Conservation (phyloP, 2,329 filamentous ascomycete genomes). For the Endothia cerciana region DNA sequence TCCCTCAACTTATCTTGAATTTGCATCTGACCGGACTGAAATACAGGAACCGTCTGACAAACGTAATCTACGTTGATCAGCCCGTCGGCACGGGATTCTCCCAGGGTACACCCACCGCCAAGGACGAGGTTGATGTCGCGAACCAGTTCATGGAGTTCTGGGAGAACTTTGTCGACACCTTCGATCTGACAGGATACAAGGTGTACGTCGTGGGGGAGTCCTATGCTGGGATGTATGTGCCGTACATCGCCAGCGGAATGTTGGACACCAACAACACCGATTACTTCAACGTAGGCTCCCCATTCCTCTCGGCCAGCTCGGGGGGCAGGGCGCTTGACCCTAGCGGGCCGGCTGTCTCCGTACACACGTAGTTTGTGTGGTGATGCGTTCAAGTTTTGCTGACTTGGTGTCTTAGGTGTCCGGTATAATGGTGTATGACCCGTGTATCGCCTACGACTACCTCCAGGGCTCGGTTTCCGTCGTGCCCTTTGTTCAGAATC, state of each 20-base stretch:
- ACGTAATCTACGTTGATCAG: conserved; percentile 76
- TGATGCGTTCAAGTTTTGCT: background rate
- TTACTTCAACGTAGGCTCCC: conserved; percentile 63
- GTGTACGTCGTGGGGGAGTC: conserved; percentile 76
- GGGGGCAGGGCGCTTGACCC: no score
- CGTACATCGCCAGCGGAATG: conserved; percentile 72
- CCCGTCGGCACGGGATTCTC: conserved; percentile 71
- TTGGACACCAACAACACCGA: conserved; percentile 64
- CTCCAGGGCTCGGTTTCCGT: conserved; percentile 52
- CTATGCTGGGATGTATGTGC: conserved; percentile 70
- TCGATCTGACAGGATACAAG: conserved; percentile 67
- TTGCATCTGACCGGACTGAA: conserved; percentile 32
- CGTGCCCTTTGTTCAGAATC: conserved; percentile 64
- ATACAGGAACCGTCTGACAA: conserved; percentile 67
- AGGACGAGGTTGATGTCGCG: conserved; percentile 68
- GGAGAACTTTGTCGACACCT: conserved; percentile 76
- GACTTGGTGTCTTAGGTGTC: conserved; percentile 56
- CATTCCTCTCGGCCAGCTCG: no score
- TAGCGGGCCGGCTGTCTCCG: no score
- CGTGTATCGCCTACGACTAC: conserved; percentile 58
- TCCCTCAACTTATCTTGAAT: background rate
- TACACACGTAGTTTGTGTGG: no score
- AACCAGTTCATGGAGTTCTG: conserved; percentile 76
- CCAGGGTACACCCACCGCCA: conserved; percentile 65
- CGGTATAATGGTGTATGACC: conserved; percentile 75